phyloP scores from a whole-genome alignment of 768 basidiomycete species.

The Lactifluus piperatus region DNA sequence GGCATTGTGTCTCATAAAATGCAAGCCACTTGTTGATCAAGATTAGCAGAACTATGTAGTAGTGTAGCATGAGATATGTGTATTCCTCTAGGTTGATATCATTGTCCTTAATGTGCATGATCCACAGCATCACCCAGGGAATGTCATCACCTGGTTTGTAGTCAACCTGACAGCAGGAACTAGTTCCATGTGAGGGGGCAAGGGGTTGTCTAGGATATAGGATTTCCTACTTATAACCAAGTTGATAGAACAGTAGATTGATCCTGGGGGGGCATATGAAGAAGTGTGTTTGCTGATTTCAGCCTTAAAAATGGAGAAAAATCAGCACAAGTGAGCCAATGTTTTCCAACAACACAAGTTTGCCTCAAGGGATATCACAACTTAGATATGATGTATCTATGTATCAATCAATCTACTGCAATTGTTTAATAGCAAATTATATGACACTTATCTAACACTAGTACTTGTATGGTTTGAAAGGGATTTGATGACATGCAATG shows the following conservation, averaged over 20 bases:
- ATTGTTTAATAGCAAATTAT: too few species aligned
- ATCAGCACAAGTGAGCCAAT: background rate
- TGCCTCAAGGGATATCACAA: background rate
- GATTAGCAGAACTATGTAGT: conserved; percentile 13
- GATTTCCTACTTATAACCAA: background rate
- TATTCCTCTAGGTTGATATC: background rate
- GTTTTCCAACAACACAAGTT: background rate
- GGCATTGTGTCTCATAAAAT: conserved; percentile 9
- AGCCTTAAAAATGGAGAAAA: background rate
- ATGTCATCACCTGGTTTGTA: background rate
- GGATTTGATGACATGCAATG: too few species aligned
- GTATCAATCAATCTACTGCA: too few species aligned
- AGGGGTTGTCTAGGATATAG: background rate
- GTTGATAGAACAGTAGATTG: background rate
- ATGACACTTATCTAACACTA: too few species aligned
- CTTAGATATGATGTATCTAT: background rate
- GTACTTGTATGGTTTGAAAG: too few species aligned
- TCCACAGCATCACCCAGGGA: conserved; percentile 2
- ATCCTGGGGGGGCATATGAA: background rate
- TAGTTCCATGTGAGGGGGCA: background rate
- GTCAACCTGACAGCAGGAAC: conserved; percentile 5
- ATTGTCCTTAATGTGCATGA: background rate
- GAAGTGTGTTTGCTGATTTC: background rate
- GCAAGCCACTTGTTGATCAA: conserved; percentile 11
- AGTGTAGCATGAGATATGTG: conserved; percentile 5